Evolutionary conservation across 148 eudicot species (phyloP), one percentile per base, ranked within the genome.

Genomic region (Pouteria glomerata): DNA sequence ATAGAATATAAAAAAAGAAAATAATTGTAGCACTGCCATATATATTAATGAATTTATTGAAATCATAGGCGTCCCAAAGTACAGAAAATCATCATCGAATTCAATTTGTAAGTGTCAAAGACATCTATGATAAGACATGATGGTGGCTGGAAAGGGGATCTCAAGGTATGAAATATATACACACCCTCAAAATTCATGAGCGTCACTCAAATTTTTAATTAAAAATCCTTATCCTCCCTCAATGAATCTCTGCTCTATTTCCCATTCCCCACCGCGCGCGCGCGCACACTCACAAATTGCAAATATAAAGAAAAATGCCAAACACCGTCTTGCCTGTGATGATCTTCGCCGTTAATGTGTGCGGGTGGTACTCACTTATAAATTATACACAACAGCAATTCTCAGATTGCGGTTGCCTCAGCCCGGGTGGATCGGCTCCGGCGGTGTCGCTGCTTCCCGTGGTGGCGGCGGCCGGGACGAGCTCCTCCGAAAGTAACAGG

Each of bases 401-500:
- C 55, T 66, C 68, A 73, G 24, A 60, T 31, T 51, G 80, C 29
- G 4, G 65, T 60, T 31, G 74, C 69, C 70, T 57, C 68, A 8
- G 37, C 56, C 41, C 16, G 70, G 31, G 24, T 68, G 8, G 81
- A 50, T 55, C 71, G 61, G 69, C 50, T 68, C 51, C 74, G 82
- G 84, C 53, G 88, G 82, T 81, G 90, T 33, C 78, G 80, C 66
- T 83, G n/a, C n/a, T n/a, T 85, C 4, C 84, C 78, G 7, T 63
- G 89, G 58, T 64, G 89, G 58, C 70, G 87, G n/a, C n/a, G n/a
- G n/a, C n/a, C n/a, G n/a, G n/a, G n/a, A 2, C 74, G 81, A 30
- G 72, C 77, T 23, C 89, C 87, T 7, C 93, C 91, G 10, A 90
- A 93, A 0, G 89, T 90, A 1, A 93, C 91, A 0, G 91, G 91